A percentile compares a stretch with the other conserved stretches of the same genome.
phyloP scores from a whole-genome alignment of 2,329 filamentous ascomycete species.

The Tolypocladium cylindrosporum region DNA sequence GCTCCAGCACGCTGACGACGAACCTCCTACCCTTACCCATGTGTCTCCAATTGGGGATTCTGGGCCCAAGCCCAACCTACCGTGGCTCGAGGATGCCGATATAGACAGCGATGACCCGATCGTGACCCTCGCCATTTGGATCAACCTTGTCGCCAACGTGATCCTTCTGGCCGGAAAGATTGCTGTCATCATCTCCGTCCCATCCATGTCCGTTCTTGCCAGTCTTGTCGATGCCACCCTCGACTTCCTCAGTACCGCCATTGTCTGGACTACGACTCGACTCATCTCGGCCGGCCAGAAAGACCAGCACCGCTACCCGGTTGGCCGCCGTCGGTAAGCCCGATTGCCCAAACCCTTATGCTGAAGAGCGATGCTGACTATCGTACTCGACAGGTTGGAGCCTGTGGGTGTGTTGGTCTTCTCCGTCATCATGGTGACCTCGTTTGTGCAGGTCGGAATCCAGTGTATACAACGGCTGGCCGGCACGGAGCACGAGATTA shows the following conservation, averaged over 20 bases:
- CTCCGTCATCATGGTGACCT: slow-evolving; percentile 78
- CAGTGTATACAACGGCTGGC: slow-evolving; percentile 58
- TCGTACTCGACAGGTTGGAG: slow-evolving; percentile 45
- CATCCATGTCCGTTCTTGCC: slow-evolving; percentile 71
- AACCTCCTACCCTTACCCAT: slow-evolving; percentile 26
- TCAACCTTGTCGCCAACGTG: slow-evolving; percentile 73
- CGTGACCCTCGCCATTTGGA: slow-evolving; percentile 78
- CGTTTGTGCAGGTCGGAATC: slow-evolving; percentile 68
- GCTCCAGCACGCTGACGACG: slow-evolving; percentile 36
- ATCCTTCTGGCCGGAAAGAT: slow-evolving; percentile 68
- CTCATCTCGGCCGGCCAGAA: slow-evolving; percentile 56
- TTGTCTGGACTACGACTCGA: slow-evolving; percentile 69
- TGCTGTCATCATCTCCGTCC: slow-evolving; percentile 65
- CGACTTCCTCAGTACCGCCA: slow-evolving; percentile 72
- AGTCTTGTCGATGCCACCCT: slow-evolving; percentile 70
- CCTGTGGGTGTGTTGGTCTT: slow-evolving; percentile 75
- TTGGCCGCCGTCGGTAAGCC: slow-evolving; percentile 53
- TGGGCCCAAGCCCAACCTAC: slow-evolving; percentile 46
- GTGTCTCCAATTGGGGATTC: slow-evolving; percentile 10
- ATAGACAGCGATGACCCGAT: slow-evolving; percentile 64
- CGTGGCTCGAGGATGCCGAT: slow-evolving; percentile 61
- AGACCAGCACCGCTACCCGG: slow-evolving; percentile 67
- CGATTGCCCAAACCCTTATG: too few relatives aligned
- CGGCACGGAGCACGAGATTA: slow-evolving; percentile 51
- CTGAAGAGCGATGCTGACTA: slow-evolving; percentile 8